Percentiles rank a stretch among this genome's conserved stretches.
Conservation (phyloP, 2,329 filamentous ascomycete genomes). For the Fusarium sp. region DNA sequence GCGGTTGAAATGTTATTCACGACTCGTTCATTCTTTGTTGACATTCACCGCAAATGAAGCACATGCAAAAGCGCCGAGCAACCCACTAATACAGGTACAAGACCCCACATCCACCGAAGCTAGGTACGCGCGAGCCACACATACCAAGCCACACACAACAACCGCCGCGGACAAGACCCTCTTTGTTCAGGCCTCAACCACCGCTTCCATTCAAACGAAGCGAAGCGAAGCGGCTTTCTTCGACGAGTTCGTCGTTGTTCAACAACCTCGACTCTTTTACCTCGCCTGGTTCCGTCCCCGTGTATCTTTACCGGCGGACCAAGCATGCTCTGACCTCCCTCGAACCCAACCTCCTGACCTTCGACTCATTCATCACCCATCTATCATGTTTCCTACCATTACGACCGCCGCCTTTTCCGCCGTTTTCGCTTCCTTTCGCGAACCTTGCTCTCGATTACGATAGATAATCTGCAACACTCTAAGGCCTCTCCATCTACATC, state of each 20-base stretch:
- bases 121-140: constrained; percentile 27
- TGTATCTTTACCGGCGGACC: neutral
- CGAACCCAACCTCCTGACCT: neutral
- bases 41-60: constrained; percentile 5
- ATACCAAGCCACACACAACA: constrained; percentile 26
- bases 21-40: constrained; percentile 17
- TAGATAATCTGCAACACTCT: constrained; percentile 30
- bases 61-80: constrained; percentile 8
- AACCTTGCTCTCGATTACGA: constrained; percentile 19
- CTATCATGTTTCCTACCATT: constrained; percentile 38
- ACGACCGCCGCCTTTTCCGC: constrained; percentile 11
- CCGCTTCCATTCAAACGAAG: constrained; percentile 21
- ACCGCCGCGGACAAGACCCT: constrained; percentile 21
- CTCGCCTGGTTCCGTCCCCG: neutral
- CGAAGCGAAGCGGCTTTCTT: constrained; percentile 21
- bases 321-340: constrained; percentile 30
- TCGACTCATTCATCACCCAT: constrained; percentile 1
- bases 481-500: constrained; percentile 38
- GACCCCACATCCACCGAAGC: constrained; percentile 33
- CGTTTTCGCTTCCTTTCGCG: constrained; percentile 12
- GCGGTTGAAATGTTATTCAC: neutral
- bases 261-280: neutral
- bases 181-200: constrained; percentile 35
- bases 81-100: constrained; percentile 33
- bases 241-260: constrained; percentile 22